phyloP scores from a whole-genome alignment of 371 early-diverging fungal genomes.

The Blyttiomyces sp. region DNA sequence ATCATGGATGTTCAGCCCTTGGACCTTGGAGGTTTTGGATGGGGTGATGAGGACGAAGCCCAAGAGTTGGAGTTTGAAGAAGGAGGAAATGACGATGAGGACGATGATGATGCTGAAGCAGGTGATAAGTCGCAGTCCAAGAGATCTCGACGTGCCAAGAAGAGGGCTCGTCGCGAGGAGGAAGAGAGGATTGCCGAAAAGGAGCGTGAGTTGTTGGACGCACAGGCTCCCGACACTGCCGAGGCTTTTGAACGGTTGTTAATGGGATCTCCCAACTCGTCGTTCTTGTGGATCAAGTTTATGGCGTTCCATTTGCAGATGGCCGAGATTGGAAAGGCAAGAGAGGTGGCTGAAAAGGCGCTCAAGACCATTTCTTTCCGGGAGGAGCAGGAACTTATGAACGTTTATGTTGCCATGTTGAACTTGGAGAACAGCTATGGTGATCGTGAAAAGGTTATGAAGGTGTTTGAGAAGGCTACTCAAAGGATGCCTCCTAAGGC shows the following conservation, averaged over 20 bases:
- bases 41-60: slow-evolving; percentile 11
- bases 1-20: slow-evolving; percentile 11
- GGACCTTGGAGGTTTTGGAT: slow-evolving; percentile 14
- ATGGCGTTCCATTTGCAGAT: slow-evolving; percentile 94
- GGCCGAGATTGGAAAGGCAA: slow-evolving; percentile 86
- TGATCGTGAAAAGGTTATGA: slow-evolving; percentile 68
- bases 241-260: slow-evolving; percentile 84
- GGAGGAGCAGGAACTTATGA: slow-evolving; percentile 92
- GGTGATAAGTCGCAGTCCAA: slow-evolving; percentile 14
- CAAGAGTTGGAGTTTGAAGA: slow-evolving; percentile 7
- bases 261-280: slow-evolving; percentile 91
- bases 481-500: slow-evolving; percentile 82
- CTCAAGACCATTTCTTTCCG: slow-evolving; percentile 87
- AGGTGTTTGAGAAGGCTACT: slow-evolving; percentile 79
- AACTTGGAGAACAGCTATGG: slow-evolving; percentile 95
- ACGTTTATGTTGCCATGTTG: slow-evolving; percentile 91
- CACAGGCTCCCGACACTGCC: slow-evolving; percentile 37
- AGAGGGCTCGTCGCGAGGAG: slow-evolving; percentile 32
- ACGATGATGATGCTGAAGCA: slow-evolving; percentile 39
- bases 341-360: slow-evolving; percentile 89
- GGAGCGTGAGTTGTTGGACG: slow-evolving; percentile 35
- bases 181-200: slow-evolving; percentile 39
- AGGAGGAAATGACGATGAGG: slow-evolving; percentile 37
- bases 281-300: slow-evolving; percentile 95
- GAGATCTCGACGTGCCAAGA: slow-evolving; percentile 36